Evolutionary conservation across 495 filamentous ascomycete species (phyloP).

Genomic region (Usnea hakonensis): DNA sequence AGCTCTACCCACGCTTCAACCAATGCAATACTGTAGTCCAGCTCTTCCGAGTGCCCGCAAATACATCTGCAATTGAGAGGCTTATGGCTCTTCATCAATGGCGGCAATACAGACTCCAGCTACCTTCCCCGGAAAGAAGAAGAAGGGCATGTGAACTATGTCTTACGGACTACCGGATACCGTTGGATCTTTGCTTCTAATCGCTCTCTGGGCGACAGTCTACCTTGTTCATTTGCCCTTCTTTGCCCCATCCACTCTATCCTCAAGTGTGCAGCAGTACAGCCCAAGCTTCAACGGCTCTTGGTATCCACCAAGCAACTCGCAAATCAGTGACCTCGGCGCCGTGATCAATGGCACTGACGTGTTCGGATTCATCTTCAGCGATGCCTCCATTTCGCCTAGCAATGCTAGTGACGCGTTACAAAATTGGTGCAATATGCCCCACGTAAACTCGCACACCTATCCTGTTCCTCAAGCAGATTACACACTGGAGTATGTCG

Average conservation of each 20-base stretch:
- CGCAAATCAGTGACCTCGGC: slow-evolving; percentile 46
- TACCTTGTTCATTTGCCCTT: slow-evolving; percentile 5
- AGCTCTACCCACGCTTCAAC: no score
- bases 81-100: not conserved
- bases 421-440: slow-evolving; percentile 75
- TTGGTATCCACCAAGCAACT: not conserved
- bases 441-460: slow-evolving; percentile 52
- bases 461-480: slow-evolving; percentile 42
- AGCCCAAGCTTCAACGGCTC: slow-evolving; percentile 1
- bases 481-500: slow-evolving; percentile 57
- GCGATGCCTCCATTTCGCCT: slow-evolving; percentile 43
- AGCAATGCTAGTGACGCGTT: slow-evolving; percentile 11
- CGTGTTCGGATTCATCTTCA: slow-evolving; percentile 58
- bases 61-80: not conserved
- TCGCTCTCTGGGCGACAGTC: not conserved
- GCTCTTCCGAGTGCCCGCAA: not conserved
- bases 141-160: slow-evolving; percentile 1
- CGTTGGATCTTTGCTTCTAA: slow-evolving; percentile 7
- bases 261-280: not conserved
- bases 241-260: not conserved
- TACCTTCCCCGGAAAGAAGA: not conserved
- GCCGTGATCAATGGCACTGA: slow-evolving; percentile 43
- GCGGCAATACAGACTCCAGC: not conserved
- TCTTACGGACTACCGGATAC: slow-evolving; percentile 1
- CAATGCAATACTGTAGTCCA: not conserved